Evolutionary conservation across 208 protist species (phyloP), one percentile per base, ranked within the genome.

Genomic region (Spongospora subterranea): DNA sequence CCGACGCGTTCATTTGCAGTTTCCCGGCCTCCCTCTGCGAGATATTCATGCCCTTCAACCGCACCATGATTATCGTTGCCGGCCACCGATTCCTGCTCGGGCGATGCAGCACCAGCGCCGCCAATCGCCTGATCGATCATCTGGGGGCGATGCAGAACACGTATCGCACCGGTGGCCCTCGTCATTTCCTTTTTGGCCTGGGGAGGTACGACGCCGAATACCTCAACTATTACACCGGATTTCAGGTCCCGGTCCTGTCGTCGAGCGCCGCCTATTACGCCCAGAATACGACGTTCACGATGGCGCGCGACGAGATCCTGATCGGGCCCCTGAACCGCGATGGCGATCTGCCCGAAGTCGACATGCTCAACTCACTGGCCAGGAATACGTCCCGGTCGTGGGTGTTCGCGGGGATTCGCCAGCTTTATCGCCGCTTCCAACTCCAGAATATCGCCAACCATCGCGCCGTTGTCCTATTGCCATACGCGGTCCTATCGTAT

Each of bases 361-460:
- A 65, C 54, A 65, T 29, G 54, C 29, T 65, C 20, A 65, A 65
- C 54, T 29, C 17, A 29, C 20, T 29, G 29, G 54, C 54, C 20
- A n/a, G n/a, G n/a, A n/a, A n/a, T n/a, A n/a, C n/a, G n/a, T 17
- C 54, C 54, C 20, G 54, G 20, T 32, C 17, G 54, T 65, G 17
- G 20, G 29, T 29, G 54, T 65, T 65, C 54, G 29, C 29, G 20
- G 54, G 20, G 20, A 29, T 65, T 65, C 17, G 29, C 20, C 20
- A 17, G 54, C 54, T 65, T 17, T 65, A 65, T 29, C 17, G 54
- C 20, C 54, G 20, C 17, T 65, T 65, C 54, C 54, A 29, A 17
- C 54, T 65, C 20, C 54, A 65, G 54, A 29, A 65, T 65, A 65
- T 65, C 54, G 54, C 54, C 54, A 65, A 65, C 54, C 54, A 65